These are phyloP conservation scores for Blastobotrys attinorum DNA, from an alignment of 805 yeast species.

Conservation along the genomic window DNA sequence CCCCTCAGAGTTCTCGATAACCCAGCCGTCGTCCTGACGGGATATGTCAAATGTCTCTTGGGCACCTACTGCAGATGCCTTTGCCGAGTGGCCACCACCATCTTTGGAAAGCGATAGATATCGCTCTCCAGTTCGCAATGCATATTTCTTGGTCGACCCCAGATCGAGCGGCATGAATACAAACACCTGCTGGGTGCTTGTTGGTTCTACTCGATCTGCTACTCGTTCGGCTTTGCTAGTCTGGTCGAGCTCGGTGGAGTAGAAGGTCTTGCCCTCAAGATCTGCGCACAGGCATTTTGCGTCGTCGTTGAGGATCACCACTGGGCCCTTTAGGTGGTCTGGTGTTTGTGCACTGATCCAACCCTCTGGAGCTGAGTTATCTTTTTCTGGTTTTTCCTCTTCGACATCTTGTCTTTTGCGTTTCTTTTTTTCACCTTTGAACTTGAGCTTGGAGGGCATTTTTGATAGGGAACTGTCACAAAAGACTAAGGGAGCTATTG, in stretches of 20 bases:
- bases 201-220: slow-evolving; percentile 26
- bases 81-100: slow-evolving; percentile 22
- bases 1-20: slow-evolving; percentile 11
- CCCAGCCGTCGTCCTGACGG: slow-evolving; percentile 18
- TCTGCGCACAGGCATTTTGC: slow-evolving; percentile 18
- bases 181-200: slow-evolving; percentile 29
- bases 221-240: slow-evolving; percentile 4
- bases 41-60: slow-evolving; percentile 23
- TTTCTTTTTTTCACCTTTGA: slow-evolving; percentile 31
- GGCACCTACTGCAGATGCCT: slow-evolving; percentile 29
- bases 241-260: slow-evolving; percentile 16
- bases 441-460: slow-evolving; percentile 32
- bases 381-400: background rate
- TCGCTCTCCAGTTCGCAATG: slow-evolving; percentile 28
- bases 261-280: slow-evolving; percentile 19
- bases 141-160: slow-evolving; percentile 10
- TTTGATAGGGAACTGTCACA: too few relatives aligned
- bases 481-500: too few relatives aligned
- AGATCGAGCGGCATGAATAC: slow-evolving; percentile 18
- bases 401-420: slow-evolving; percentile 2
- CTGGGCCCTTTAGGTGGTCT: slow-evolving; percentile 30
- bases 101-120: slow-evolving; percentile 20
- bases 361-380: slow-evolving; percentile 7
- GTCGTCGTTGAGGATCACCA: slow-evolving; percentile 19
- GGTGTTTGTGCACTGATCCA: slow-evolving; percentile 26